phyloP scores from a whole-genome alignment of 2,329 filamentous ascomycete genomes.

The Xylariaceae sp. region DNA sequence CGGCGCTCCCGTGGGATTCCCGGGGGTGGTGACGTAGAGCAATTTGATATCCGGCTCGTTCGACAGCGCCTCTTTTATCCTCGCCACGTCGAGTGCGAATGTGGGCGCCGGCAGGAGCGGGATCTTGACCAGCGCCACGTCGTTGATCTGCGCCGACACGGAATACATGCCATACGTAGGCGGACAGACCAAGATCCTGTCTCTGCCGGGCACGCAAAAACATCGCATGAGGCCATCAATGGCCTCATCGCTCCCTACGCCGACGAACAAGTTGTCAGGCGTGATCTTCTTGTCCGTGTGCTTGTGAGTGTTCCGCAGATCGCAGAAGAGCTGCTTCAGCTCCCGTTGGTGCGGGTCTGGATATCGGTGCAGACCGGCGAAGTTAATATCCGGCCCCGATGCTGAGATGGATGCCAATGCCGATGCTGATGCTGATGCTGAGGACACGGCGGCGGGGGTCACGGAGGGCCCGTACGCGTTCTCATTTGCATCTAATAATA shows the following conservation, averaged over 20 bases:
- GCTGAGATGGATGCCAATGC: slow-evolving; percentile 9
- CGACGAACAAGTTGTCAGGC: slow-evolving; percentile 85
- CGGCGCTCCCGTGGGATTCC: slow-evolving; percentile 83
- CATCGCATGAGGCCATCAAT: slow-evolving; percentile 90
- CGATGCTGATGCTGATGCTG: slow-evolving; percentile 34
- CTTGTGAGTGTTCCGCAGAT: slow-evolving; percentile 75
- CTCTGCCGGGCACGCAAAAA: slow-evolving; percentile 81
- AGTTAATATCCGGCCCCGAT: slow-evolving; percentile 56
- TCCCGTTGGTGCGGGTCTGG: slow-evolving; percentile 90
- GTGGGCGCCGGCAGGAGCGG: slow-evolving; percentile 65
- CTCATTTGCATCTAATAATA: slow-evolving; percentile 96
- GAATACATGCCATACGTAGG: slow-evolving; percentile 99
- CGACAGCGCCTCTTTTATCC: slow-evolving; percentile 61
- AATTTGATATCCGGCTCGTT: slow-evolving; percentile 66
- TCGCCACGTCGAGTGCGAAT: slow-evolving; percentile 68
- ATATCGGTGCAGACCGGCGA: slow-evolving; percentile 84
- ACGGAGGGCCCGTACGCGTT: slow-evolving; percentile 90
- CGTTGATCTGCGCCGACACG: slow-evolving; percentile 91
- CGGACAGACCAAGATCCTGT: slow-evolving; percentile 90
- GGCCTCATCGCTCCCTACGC: slow-evolving; percentile 92
- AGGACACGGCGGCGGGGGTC: slow-evolving; percentile 43
- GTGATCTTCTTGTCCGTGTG: slow-evolving; percentile 70
- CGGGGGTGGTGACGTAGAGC: slow-evolving; percentile 87
- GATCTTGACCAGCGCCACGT: slow-evolving; percentile 79
- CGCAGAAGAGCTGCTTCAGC: slow-evolving; percentile 81